A percentile compares a stretch with the other conserved stretches of the same genome.
These are phyloP conservation scores for Irpex sp. DNA, from an alignment of 1,284 basidiomycete genomes.

Conservation along the genomic window DNA sequence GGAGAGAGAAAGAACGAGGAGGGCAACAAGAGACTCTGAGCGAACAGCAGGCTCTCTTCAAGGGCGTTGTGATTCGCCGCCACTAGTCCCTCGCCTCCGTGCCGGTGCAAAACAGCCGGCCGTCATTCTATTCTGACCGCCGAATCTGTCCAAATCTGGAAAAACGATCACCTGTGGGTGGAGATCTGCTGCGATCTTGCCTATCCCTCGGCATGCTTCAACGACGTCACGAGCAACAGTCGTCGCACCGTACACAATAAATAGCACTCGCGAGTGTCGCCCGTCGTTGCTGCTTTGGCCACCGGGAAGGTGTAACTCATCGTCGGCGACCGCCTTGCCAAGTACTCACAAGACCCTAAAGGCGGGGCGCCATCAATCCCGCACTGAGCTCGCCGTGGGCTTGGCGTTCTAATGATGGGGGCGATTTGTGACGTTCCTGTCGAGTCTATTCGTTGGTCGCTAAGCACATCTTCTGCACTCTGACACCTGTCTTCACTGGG, in stretches of 20 bases:
- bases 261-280: no score
- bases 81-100: neutral
- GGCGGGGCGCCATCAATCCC: neutral
- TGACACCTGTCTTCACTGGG: neutral
- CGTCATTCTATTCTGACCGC: neutral
- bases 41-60: neutral
- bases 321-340: neutral
- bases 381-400: neutral
- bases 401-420: neutral
- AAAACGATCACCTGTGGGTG: neutral
- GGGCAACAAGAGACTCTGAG: neutral
- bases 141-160: neutral
- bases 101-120: neutral
- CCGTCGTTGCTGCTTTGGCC: neutral
- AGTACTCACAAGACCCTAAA: neutral
- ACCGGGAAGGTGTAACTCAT: neutral
- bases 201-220: neutral
- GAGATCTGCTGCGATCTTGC: neutral
- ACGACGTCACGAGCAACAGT: neutral
- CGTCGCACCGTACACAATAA: neutral
- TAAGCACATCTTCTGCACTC: neutral
- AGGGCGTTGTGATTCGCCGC: neutral
- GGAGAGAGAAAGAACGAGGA: conserved; percentile 1
- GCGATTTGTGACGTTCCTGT: neutral
- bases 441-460: neutral